These are phyloP conservation scores for Boletus subparvulus DNA, from an alignment of 768 basidiomycete species.

Conservation along the genomic window DNA sequence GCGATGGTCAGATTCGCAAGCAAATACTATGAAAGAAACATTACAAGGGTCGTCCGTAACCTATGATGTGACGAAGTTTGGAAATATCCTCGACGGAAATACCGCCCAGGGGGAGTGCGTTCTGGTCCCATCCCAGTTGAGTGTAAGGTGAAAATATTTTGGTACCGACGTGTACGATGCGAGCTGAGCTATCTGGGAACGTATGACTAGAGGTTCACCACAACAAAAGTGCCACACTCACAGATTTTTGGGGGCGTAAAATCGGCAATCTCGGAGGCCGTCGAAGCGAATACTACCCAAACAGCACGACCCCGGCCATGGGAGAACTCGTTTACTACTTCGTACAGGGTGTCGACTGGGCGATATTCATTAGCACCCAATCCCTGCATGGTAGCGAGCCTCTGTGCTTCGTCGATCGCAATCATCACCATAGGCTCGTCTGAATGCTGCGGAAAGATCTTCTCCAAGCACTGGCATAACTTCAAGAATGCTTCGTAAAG, in stretches of 20 bases:
- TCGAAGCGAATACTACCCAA: not conserved
- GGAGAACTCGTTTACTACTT: not conserved
- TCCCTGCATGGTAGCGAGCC: not conserved
- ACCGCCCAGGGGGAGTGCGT: not conserved
- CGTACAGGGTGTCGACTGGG: not conserved
- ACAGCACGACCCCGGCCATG: not conserved
- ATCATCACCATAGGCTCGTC: not conserved
- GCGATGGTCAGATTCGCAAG: not conserved
- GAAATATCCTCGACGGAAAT: not conserved
- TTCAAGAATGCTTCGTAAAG: not conserved
- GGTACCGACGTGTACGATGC: not conserved
- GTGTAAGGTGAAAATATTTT: not conserved
- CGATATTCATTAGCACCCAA: not conserved
- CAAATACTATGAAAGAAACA: not conserved
- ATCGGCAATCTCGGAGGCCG: not conserved
- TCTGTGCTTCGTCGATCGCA: not conserved
- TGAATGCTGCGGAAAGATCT: not conserved
- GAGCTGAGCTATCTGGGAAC: too few relatives aligned
- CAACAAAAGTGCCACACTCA: not conserved
- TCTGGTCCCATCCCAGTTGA: conserved; percentile 1
- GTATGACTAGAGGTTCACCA: too few relatives aligned
- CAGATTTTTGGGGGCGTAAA: not conserved
- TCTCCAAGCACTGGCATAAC: not conserved
- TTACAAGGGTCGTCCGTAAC: conserved; percentile 5
- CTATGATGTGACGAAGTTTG: not conserved